Evolutionary conservation across 2,329 filamentous ascomycete species (phyloP).

Genomic region (Phaeosphaeriaceae sp.): DNA sequence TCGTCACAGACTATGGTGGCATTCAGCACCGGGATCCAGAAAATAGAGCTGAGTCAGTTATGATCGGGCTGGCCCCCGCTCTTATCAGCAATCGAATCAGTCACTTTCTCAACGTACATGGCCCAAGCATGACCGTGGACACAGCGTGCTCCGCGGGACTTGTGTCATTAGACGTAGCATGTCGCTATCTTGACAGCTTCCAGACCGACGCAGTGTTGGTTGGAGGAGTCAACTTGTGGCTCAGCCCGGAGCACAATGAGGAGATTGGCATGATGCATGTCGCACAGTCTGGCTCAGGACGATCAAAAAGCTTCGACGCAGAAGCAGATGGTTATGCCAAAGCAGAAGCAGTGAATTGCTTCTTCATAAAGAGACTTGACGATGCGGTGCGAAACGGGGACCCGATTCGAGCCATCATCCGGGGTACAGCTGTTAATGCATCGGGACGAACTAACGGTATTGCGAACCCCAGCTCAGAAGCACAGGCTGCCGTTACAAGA

Average conservation of each 20-base stretch:
- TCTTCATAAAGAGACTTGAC: background rate
- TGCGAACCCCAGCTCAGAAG: slow-evolving; percentile 51
- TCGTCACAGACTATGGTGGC: too few relatives aligned
- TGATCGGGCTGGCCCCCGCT: too few relatives aligned
- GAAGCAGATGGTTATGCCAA: background rate
- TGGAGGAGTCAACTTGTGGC: background rate
- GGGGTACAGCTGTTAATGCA: background rate
- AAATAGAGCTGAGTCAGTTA: too few relatives aligned
- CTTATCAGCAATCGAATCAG: background rate
- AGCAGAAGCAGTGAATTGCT: background rate
- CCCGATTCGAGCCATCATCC: background rate
- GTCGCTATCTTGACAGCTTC: background rate
- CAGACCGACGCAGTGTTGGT: background rate
- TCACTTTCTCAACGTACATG: slow-evolving; percentile 31
- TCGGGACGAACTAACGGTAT: slow-evolving; percentile 17
- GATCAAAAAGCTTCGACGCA: background rate
- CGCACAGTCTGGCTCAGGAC: background rate
- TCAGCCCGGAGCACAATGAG: background rate
- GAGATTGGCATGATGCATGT: background rate
- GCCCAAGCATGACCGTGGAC: slow-evolving; percentile 32
- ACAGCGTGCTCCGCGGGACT: slow-evolving; percentile 41
- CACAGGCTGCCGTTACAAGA: slow-evolving; percentile 38
- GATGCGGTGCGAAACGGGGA: background rate
- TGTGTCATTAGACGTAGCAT: slow-evolving; percentile 16
- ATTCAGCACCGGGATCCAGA: too few relatives aligned